Conservation (phyloP, 1,284 basidiomycete genomes). For the Ceratobasidium papillatum region DNA sequence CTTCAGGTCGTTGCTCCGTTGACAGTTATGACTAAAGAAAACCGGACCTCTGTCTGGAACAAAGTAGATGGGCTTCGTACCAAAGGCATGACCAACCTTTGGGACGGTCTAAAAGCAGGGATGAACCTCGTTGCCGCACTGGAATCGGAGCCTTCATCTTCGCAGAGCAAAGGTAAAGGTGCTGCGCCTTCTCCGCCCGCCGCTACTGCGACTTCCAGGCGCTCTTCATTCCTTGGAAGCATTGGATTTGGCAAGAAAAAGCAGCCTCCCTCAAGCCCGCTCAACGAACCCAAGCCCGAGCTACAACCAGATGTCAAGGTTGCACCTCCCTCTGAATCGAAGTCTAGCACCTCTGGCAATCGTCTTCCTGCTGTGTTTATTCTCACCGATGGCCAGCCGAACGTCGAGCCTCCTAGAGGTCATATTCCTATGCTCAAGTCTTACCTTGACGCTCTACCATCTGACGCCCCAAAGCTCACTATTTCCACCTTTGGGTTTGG, state of each 20-base stretch:
- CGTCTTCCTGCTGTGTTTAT: constrained; percentile 43
- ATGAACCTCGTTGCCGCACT: constrained; percentile 44
- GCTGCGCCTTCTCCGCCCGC: background rate
- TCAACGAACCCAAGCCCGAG: background rate
- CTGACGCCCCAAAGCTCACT: constrained; percentile 40
- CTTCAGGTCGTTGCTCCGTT: constrained; percentile 33
- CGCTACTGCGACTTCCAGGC: background rate
- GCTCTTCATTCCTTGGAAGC: background rate
- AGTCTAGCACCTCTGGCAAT: background rate
- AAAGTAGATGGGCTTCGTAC: constrained; percentile 41
- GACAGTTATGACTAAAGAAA: constrained; percentile 36
- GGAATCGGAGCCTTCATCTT: background rate
- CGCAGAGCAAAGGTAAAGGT: background rate
- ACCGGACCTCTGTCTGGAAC: constrained; percentile 35
- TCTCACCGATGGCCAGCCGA: constrained; percentile 46
- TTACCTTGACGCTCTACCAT: constrained; percentile 41
- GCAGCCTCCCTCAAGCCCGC: background rate
- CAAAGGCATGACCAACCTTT: constrained; percentile 44
- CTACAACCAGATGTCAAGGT: background rate
- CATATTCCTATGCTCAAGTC: constrained; percentile 44
- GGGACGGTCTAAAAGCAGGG: constrained; percentile 45
- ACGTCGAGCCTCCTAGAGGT: constrained; percentile 43
- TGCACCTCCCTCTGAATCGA: background rate
- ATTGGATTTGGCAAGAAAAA: constrained; percentile 28
- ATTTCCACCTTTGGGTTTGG: constrained; percentile 46